phyloP scores from a whole-genome alignment of 2,329 filamentous ascomycete species.

The Pseudogymnoascus sp. region DNA sequence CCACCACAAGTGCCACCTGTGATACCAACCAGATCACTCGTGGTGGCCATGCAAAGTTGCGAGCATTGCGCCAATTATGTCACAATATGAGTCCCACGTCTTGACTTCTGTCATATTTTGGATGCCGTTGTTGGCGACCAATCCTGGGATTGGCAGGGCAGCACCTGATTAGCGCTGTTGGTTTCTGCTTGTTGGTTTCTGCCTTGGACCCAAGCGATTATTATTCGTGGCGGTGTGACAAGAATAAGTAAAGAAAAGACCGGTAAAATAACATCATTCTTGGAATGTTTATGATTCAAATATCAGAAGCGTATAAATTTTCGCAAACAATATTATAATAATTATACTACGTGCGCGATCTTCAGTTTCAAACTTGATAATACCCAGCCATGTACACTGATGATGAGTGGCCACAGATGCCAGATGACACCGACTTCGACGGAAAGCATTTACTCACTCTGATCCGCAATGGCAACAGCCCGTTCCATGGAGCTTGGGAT shows the following conservation, averaged over 20 bases:
- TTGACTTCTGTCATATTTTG: not conserved
- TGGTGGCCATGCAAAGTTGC: not conserved
- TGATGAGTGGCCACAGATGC: not conserved
- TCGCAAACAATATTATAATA: not conserved
- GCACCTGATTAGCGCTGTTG: not conserved
- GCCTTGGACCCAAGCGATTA: not conserved
- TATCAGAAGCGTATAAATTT: not conserved
- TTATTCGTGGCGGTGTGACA: not conserved
- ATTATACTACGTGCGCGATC: not conserved
- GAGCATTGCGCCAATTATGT: not conserved
- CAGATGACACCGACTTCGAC: conserved; percentile 13
- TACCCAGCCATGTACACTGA: not conserved
- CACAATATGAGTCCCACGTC: not conserved
- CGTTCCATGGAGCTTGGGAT: conserved; percentile 22
- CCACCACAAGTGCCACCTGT: not conserved
- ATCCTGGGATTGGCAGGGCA: not conserved
- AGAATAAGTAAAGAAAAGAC: not conserved
- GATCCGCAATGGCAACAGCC: conserved; percentile 20
- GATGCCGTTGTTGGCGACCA: not conserved
- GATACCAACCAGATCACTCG: not conserved
- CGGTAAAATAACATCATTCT: not conserved
- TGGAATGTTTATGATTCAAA: not conserved
- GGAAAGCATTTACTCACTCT: conserved; percentile 14
- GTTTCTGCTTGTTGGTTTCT: not conserved
- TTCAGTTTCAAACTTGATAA: not conserved